Evolutionary conservation across 2,329 filamentous ascomycete species (phyloP).

Genomic region (Phialophora chinensis): DNA sequence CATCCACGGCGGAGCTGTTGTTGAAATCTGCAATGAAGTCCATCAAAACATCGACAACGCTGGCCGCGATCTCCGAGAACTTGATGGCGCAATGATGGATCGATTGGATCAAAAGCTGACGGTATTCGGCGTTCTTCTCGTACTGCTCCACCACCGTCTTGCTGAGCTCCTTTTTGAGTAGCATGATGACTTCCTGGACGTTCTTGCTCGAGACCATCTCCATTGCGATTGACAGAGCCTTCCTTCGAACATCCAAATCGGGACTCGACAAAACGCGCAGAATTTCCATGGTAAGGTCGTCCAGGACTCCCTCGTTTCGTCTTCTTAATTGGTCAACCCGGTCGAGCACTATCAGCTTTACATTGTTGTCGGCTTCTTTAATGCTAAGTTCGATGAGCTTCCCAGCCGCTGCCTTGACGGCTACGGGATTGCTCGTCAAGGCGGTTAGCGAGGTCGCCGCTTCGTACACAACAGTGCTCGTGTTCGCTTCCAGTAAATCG

Average conservation of each 20-base stretch:
- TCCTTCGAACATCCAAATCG: conserved; percentile 92
- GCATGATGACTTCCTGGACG: conserved; percentile 92
- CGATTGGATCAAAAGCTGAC: conserved; percentile 91
- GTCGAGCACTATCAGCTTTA: conserved; percentile 97
- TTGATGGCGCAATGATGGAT: conserved; percentile 99
- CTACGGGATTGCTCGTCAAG: conserved; percentile 93
- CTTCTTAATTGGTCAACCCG: conserved; percentile 85
- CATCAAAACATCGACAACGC: conserved; percentile 96
- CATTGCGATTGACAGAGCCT: conserved; percentile 85
- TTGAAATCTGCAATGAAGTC: conserved; percentile 99
- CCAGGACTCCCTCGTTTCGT: conserved; percentile 87
- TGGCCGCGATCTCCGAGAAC: conserved; percentile 96
- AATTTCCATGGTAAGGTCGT: conserved; percentile 96
- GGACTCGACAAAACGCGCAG: conserved; percentile 92
- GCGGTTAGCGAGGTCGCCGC: conserved; percentile 93
- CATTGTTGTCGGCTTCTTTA: conserved; percentile 98
- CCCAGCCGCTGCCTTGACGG: conserved; percentile 91
- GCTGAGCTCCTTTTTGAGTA: conserved; percentile 95
- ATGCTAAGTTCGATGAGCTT: conserved; percentile 98
- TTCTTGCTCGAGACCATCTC: conserved; percentile 99
- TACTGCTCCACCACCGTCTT: conserved; percentile 99
- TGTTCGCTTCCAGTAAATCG: conserved; percentile 88
- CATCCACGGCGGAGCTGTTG: conserved; percentile 93
- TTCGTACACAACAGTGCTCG: conserved; percentile 96
- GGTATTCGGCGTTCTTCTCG: conserved; percentile 96